A percentile compares a stretch with the other conserved stretches of the same genome.
phyloP scores from a whole-genome alignment of 495 filamentous ascomycete species.

The Aspergillus nanangensis region DNA sequence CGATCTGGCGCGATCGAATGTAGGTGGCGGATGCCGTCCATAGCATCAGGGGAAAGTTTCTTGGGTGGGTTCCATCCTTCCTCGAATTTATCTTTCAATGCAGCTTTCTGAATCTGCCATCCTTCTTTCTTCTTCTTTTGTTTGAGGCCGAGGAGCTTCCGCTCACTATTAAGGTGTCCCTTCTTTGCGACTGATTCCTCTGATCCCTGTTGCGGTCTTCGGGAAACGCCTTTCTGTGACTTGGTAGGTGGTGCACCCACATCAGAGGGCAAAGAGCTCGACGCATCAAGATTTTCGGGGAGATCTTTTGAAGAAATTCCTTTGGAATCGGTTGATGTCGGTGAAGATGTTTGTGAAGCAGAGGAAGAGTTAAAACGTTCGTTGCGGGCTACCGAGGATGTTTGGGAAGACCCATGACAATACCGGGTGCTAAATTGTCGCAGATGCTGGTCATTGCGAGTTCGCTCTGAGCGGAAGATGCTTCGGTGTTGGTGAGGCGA shows the following conservation, averaged over 20 bases:
- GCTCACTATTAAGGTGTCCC: constrained; percentile 8
- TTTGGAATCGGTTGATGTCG: too few species aligned
- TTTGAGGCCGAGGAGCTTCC: not conserved
- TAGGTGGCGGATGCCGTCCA: constrained; percentile 79
- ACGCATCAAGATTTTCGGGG: too few species aligned
- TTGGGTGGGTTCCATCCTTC: constrained; percentile 75
- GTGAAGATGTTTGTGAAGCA: too few species aligned
- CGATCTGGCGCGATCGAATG: constrained; percentile 66
- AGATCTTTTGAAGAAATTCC: too few species aligned
- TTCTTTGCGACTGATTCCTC: constrained; percentile 1
- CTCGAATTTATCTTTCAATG: constrained; percentile 68
- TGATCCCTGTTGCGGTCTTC: not conserved
- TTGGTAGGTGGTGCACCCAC: too few species aligned
- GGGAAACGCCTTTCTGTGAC: too few species aligned
- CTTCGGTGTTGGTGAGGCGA: constrained; percentile 4
- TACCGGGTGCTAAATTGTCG: not conserved
- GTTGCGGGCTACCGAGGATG: too few species aligned
- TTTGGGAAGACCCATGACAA: not conserved
- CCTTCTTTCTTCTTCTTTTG: constrained; percentile 39
- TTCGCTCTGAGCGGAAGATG: too few species aligned
- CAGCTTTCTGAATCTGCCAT: constrained; percentile 71
- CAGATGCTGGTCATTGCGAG: not conserved
- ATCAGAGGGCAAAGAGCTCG: too few species aligned
- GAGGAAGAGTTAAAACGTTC: too few species aligned
- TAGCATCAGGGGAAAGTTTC: constrained; percentile 82